phyloP scores from a whole-genome alignment of 139 green algal genomes.

The Micractinium sp. region DNA sequence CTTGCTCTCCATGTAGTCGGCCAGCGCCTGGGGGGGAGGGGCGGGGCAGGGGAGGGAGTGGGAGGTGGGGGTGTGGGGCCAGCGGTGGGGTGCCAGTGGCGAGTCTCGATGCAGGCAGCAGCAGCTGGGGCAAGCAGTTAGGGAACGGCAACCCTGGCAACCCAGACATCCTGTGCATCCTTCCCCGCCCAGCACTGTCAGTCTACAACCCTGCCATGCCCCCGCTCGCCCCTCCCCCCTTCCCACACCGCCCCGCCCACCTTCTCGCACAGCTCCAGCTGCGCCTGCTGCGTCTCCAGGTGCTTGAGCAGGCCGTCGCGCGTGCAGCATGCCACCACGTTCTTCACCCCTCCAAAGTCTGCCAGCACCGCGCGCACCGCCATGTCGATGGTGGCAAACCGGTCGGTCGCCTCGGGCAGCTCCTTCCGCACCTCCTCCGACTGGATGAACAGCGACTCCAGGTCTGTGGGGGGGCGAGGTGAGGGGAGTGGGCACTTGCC shows the following conservation, averaged over 20 bases:
- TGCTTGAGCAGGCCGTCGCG: conserved; percentile 69
- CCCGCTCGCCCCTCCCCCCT: not conserved
- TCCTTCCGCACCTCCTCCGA: conserved; percentile 87
- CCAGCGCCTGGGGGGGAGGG: conserved; percentile 42
- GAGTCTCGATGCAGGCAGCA: not conserved
- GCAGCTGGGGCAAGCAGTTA: not conserved
- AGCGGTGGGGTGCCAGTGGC: conserved; percentile 20
- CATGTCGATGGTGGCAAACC: conserved; percentile 82
- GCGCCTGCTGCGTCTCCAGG: conserved; percentile 83
- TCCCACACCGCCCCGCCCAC: conserved; percentile 9
- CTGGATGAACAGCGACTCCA: conserved; percentile 90
- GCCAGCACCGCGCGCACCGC: conserved; percentile 37
- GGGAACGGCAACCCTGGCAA: not conserved
- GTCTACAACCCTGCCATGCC: too few relatives aligned
- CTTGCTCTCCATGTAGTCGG: conserved; percentile 92
- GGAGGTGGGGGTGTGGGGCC: conserved; percentile 49
- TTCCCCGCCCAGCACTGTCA: too few relatives aligned
- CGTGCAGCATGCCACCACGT: conserved; percentile 72
- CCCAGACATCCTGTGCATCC: too few relatives aligned
- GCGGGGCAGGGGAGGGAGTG: conserved; percentile 63
- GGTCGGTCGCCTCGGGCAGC: conserved; percentile 88
- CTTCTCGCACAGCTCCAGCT: conserved; percentile 95
- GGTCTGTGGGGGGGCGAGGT: conserved; percentile 23
- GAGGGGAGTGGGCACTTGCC: not conserved
- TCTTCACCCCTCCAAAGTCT: conserved; percentile 53